Conservation (phyloP, 2,329 filamentous ascomycete species). For the Madurella fahalii region DNA sequence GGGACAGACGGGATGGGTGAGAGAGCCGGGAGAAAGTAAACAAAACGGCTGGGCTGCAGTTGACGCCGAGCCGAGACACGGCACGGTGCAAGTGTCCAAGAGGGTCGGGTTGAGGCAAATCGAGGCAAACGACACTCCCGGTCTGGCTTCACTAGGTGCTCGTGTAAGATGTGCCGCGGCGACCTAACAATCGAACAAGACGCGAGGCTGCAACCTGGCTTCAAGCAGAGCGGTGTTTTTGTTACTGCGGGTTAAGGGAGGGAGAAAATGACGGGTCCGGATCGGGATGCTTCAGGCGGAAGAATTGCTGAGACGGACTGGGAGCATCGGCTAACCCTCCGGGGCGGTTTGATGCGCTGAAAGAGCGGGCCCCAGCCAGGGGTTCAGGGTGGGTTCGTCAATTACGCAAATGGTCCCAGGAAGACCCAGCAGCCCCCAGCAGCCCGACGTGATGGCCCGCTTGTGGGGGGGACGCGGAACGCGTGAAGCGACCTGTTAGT, state of each 20-base stretch:
- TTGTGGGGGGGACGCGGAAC: conserved; percentile 14
- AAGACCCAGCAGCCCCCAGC: conserved; percentile 3
- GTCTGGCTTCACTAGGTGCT: too few relatives aligned
- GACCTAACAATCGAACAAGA: background rate
- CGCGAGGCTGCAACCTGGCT: background rate
- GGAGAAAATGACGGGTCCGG: conserved; percentile 17
- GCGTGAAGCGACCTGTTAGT: conserved; percentile 12
- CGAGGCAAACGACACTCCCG: background rate
- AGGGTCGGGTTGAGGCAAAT: background rate
- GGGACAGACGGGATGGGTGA: background rate
- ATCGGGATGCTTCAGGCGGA: conserved; percentile 22
- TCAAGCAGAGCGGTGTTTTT: conserved; percentile 8
- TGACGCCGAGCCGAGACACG: background rate
- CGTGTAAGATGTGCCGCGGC: conserved; percentile 1
- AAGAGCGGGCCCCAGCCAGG: conserved; percentile 10
- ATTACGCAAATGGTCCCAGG: conserved; percentile 13
- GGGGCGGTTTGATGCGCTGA: conserved; percentile 14
- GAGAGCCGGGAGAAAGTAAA: conserved; percentile 1
- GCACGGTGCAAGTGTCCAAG: background rate
- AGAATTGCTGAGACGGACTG: conserved; percentile 23
- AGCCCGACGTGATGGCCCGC: conserved; percentile 15
- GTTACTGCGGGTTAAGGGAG: background rate
- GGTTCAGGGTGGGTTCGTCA: conserved; percentile 11
- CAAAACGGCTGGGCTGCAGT: background rate
- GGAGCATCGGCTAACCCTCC: background rate